Conservation (phyloP, 2,329 filamentous ascomycete species). For the Trichoderma sp. region DNA sequence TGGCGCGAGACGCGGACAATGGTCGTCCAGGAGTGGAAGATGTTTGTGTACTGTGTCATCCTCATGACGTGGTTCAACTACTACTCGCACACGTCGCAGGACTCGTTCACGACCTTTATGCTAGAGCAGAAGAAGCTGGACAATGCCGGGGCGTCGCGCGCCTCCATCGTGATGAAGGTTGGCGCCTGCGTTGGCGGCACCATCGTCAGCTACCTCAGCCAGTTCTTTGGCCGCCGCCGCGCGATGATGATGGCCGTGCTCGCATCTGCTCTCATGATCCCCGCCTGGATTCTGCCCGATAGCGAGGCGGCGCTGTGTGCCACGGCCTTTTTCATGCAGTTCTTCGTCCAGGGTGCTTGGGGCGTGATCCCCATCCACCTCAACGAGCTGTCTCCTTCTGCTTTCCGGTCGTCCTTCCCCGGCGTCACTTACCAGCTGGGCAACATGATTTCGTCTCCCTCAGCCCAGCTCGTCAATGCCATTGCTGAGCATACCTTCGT, state of each 20-base stretch:
- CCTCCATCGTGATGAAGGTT: conserved; percentile 79
- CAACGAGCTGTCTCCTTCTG: conserved; percentile 71
- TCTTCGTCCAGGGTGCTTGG: conserved; percentile 67
- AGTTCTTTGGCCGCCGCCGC: conserved; percentile 74
- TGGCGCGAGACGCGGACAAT: conserved; percentile 71
- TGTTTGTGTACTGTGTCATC: conserved; percentile 76
- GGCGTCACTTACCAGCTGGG: conserved; percentile 72
- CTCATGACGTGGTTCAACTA: conserved; percentile 79
- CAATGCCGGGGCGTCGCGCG: conserved; percentile 67
- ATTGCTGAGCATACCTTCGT: conserved; percentile 67
- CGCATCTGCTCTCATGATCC: conserved; percentile 65
- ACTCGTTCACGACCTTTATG: conserved; percentile 84
- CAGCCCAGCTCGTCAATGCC: conserved; percentile 77
- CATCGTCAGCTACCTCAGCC: conserved; percentile 73
- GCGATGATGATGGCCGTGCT: conserved; percentile 66
- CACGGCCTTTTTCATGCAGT: conserved; percentile 70
- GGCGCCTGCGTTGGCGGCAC: conserved; percentile 76
- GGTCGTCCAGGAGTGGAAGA: conserved; percentile 72
- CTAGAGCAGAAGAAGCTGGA: conserved; percentile 69
- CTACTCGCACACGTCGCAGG: conserved; percentile 79
- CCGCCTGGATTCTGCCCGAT: conserved; percentile 71
- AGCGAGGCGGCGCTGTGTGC: conserved; percentile 63
- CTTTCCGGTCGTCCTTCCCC: conserved; percentile 72
- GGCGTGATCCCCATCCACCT: conserved; percentile 73
- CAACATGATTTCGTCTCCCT: conserved; percentile 74